Evolutionary conservation across 768 basidiomycete species (phyloP), one percentile per base, ranked within the genome.

Genomic region (Termitomyces sp.): DNA sequence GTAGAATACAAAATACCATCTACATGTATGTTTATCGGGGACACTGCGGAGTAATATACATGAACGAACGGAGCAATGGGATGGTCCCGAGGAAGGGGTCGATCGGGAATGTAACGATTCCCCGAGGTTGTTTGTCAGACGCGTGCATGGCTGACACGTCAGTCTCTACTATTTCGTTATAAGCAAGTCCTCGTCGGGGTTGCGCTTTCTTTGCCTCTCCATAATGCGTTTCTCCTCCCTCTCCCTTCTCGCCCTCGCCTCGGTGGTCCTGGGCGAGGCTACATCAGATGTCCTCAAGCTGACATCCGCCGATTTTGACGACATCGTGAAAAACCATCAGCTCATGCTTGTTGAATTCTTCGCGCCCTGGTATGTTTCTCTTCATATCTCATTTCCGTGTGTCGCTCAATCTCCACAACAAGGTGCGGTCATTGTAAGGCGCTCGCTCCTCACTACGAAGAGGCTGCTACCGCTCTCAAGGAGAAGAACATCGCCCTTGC

Each of bases 351-450:
- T 98, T 59, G 96, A 98, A 78, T 98, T 94, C 85, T 96, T 91
- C 68, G 91, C 91, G 28, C 91, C 89, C 60, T 93, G 89, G 89
- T 89, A 66, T 30, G 60, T 60, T 17, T 53, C 26, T 31, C 23
- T 31, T 50, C 45, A 40, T 42, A 50, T 46, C 28, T 33, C 31
- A 15, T 37, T 31, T 41, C 33, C 6, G 37, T 45, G 12, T 50
- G 5, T 54, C 40, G 31, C 42, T 57, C 11, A 60, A 37, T 8
- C 1, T 28, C 42, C n/a, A 45, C 23, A 53, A 47, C 23, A 53
- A 91, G 89, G 90, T 95, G 93, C 69, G 93, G 94, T 46, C 94
- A 97, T 75, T 97, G 95, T 80, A 96, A 96, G 67, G 90, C 93
- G 35, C 80, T 97, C 53, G 94, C 93, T 21, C 94, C 94, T 53